phyloP scores from a whole-genome alignment of 208 protist species.

The Crithidia acanthocephali region DNA sequence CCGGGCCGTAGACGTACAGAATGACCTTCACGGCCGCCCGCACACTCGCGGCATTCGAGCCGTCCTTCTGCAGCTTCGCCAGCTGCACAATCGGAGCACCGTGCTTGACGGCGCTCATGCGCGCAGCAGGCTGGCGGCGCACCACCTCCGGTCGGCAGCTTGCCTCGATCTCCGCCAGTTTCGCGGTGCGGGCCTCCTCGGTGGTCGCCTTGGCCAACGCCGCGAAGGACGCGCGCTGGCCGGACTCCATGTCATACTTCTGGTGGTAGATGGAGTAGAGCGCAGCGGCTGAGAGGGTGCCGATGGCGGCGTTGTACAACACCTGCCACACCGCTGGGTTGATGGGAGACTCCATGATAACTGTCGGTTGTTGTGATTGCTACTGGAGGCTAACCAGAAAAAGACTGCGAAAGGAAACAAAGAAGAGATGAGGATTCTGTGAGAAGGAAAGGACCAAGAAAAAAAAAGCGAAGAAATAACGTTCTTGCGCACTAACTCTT shows the following conservation, averaged over 20 bases:
- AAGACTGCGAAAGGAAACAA: too few relatives aligned
- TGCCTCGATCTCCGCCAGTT: slow-evolving; percentile 53
- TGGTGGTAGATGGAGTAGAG: slow-evolving; percentile 86
- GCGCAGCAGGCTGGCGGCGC: slow-evolving; percentile 51
- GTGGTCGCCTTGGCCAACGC: slow-evolving; percentile 45
- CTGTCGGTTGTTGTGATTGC: background rate
- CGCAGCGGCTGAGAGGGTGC: slow-evolving; percentile 45
- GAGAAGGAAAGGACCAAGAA: background rate
- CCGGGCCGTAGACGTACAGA: slow-evolving; percentile 60
- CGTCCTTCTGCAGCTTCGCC: slow-evolving; percentile 67
- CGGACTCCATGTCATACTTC: slow-evolving; percentile 60
- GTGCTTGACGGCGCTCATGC: slow-evolving; percentile 56
- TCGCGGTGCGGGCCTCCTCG: slow-evolving; percentile 38
- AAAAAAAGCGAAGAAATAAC: too few relatives aligned
- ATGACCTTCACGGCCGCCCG: slow-evolving; percentile 53
- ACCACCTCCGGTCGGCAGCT: slow-evolving; percentile 66
- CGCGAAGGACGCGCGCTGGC: slow-evolving; percentile 40
- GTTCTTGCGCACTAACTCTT: too few relatives aligned
- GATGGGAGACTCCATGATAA: slow-evolving; percentile 85
- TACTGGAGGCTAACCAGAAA: too few relatives aligned
- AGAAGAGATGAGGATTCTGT: background rate
- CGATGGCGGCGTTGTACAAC: slow-evolving; percentile 70
- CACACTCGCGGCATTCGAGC: slow-evolving; percentile 61
- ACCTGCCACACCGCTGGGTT: slow-evolving; percentile 74
- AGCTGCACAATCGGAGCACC: slow-evolving; percentile 56